Percentiles rank a stretch among this genome's conserved stretches.
Conservation (phyloP, 345 rosid genomes). For the Cardamine occulta region DNA sequence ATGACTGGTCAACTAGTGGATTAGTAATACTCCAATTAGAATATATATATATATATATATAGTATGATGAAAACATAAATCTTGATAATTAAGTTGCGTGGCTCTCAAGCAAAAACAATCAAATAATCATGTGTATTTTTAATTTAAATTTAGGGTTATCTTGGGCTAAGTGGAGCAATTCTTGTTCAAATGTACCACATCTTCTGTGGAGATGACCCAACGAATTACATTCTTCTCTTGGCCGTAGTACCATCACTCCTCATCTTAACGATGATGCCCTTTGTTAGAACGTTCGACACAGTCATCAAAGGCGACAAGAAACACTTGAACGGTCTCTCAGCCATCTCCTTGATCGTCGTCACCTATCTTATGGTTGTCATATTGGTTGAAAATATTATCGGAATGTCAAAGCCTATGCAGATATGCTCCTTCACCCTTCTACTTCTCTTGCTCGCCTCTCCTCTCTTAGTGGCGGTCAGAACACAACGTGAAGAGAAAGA, state of each 20-base stretch:
- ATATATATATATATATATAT: not conserved
- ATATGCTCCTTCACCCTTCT: slow-evolving; percentile 50
- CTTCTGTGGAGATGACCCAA: slow-evolving; percentile 55
- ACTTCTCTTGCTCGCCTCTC: slow-evolving; percentile 61
- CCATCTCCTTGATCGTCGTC: slow-evolving; percentile 59
- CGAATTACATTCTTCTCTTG: slow-evolving; percentile 68
- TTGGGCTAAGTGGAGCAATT: slow-evolving; percentile 87
- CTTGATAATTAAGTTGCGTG: not conserved
- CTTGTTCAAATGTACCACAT: slow-evolving; percentile 74
- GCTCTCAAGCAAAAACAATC: not conserved
- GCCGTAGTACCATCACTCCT: slow-evolving; percentile 65
- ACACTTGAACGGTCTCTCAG: slow-evolving; percentile 74
- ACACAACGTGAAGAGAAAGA: slow-evolving; percentile 58
- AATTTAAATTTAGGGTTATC: slow-evolving; percentile 60
- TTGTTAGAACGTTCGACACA: slow-evolving; percentile 61
- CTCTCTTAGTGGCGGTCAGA: slow-evolving; percentile 61
- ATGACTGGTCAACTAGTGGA: not conserved
- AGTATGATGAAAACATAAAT: not conserved
- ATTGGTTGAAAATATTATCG: slow-evolving; percentile 56
- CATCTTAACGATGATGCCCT: slow-evolving; percentile 60
- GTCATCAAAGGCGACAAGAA: slow-evolving; percentile 60
- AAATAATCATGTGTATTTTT: not conserved
- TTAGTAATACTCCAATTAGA: not conserved
- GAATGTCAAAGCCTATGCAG: slow-evolving; percentile 53
- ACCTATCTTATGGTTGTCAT: slow-evolving; percentile 68